phyloP scores from a whole-genome alignment of 2,329 filamentous ascomycete species.

The Fusarium armeniacum region DNA sequence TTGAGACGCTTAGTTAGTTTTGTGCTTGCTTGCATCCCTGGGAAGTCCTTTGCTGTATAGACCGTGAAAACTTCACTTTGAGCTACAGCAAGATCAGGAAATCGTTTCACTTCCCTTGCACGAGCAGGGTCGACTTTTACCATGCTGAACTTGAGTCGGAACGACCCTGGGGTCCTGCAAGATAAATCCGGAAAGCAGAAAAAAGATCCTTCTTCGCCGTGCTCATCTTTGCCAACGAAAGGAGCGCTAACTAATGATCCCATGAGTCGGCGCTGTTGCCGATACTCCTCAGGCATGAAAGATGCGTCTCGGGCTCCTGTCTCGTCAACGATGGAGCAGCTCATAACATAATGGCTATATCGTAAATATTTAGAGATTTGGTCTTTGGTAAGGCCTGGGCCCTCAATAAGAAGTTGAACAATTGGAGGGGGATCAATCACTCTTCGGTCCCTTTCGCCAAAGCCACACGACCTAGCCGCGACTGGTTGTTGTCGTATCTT shows the following conservation, averaged over 20 bases:
- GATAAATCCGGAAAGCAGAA: conserved; percentile 89
- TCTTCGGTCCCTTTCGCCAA: conserved; percentile 83
- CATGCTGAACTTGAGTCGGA: conserved; percentile 79
- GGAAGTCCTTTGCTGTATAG: conserved; percentile 88
- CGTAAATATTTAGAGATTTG: conserved; percentile 67
- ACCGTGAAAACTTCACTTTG: conserved; percentile 82
- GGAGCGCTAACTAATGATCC: conserved; percentile 82
- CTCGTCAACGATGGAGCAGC: conserved; percentile 82
- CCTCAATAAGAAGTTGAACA: conserved; percentile 77
- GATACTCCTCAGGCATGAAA: conserved; percentile 78
- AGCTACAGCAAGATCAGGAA: conserved; percentile 64
- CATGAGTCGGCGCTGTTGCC: conserved; percentile 82
- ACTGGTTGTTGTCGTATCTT: conserved; percentile 81
- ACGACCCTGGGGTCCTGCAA: conserved; percentile 82
- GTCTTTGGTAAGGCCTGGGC: conserved; percentile 66
- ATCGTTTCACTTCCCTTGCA: conserved; percentile 62
- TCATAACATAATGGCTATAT: conserved; percentile 77
- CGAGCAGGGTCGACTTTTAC: conserved; percentile 76
- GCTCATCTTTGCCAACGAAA: conserved; percentile 81
- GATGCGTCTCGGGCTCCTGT: conserved; percentile 76
- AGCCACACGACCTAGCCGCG: conserved; percentile 84
- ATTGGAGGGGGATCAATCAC: conserved; percentile 89
- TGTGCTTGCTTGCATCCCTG: conserved; percentile 85
- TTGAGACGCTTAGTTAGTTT: conserved; percentile 79
- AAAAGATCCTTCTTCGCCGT: conserved; percentile 81